A percentile compares a stretch with the other conserved stretches of the same genome.
phyloP scores from a whole-genome alignment of 2,329 filamentous ascomycete genomes.

The Ploettnerulaceae sp. region DNA sequence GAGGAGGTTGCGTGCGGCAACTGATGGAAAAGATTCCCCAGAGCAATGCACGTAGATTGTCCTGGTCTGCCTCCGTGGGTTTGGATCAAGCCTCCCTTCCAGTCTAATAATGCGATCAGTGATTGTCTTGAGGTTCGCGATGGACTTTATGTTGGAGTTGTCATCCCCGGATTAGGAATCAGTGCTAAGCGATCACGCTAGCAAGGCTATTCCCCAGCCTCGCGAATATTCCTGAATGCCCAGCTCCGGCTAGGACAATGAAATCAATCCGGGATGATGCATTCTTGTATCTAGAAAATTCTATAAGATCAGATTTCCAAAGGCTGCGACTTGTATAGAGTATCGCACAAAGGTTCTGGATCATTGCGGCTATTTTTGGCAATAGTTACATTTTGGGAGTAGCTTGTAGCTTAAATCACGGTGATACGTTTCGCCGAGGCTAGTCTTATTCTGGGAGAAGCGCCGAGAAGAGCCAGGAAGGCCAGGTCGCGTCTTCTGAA shows the following conservation, averaged over 20 bases:
- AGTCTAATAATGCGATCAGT: no score
- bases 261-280: not conserved
- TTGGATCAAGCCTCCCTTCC: no score
- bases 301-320: no score
- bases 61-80: no score
- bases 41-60: no score
- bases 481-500: constrained; percentile 24
- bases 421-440: constrained; percentile 13
- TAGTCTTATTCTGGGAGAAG: constrained; percentile 7
- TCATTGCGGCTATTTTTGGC: not conserved
- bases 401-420: constrained; percentile 21
- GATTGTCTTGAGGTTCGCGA: no score
- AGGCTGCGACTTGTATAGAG: not conserved
- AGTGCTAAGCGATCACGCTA: not conserved
- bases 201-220: constrained; percentile 4
- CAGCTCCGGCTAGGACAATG: not conserved
- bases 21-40: no score
- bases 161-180: constrained; percentile 6
- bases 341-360: not conserved
- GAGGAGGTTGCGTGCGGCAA: not conserved
- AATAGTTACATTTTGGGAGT: not conserved
- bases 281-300: no score
- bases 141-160: not conserved
- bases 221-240: constrained; percentile 1
- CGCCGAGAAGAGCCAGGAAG: no score